Evolutionary conservation across 495 filamentous ascomycete genomes (phyloP), one percentile per base, ranked within the genome.

Genomic region (Chaetomium fimeti): DNA sequence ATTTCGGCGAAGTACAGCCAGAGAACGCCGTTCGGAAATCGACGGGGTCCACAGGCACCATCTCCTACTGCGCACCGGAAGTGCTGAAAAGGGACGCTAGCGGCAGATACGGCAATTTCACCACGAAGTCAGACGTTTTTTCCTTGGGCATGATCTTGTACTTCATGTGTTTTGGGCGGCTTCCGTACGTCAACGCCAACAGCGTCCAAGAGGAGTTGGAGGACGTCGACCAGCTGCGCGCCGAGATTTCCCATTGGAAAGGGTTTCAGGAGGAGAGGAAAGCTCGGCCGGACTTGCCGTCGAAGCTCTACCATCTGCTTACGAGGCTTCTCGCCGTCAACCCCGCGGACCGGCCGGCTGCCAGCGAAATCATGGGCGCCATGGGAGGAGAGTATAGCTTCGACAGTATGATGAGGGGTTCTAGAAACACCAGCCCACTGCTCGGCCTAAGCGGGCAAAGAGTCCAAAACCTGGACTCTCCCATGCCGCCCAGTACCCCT

Each of bases 111-210:
- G 92, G 90, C 5, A 95, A 98, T 69, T 98, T 98, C 69, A 95
- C 91, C 0, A 89, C 89, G 57, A 98, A 97, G 70, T 97, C 92
- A 0, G 94, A 98, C 72, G 89, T 98, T 13, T 98, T 98, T 76
- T 96, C 92, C 4, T 75, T 98, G 0, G 94, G 94, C 40, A 96
- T 98, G 94, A 97, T 98, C 51, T 84, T 98, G 5, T 95, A 98
- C 75, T 98, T 98, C 68, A 86, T 98, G 77, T 98, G 95, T 72
- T 98, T 98, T 73, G 91, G 90, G 0, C 83, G 90, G 9, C 84
- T 98, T 3, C 94, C 94, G 2, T 98, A 98, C 71, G 78, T 69
- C 27, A 88, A 87, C 70, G 93, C 92, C 38, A 92, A 97, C 68
- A 77, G 87, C 24, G 81, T 96, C 43, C 84, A 96, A 64, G 94